Percentiles rank a stretch among this genome's conserved stretches.
phyloP scores from a whole-genome alignment of 208 protist genomes.

The Leishmania aethiopica region DNA sequence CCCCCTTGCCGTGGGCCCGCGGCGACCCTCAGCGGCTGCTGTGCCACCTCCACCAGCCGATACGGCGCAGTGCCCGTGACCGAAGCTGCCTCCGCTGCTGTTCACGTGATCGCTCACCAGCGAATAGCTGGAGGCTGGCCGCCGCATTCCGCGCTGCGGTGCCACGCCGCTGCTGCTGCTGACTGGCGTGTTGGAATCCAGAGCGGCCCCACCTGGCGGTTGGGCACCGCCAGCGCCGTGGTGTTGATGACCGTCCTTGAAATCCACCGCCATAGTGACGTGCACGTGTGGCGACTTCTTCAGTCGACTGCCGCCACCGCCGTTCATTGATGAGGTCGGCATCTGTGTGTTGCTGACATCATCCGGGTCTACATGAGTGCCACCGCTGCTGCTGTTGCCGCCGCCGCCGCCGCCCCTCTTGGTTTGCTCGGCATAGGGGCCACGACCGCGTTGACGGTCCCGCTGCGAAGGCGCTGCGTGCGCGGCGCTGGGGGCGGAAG shows the following conservation, averaged over 20 bases:
- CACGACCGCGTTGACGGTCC: slow-evolving; percentile 13
- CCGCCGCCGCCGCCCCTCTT: slow-evolving; percentile 2
- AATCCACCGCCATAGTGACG: slow-evolving; percentile 23
- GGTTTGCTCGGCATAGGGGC: background rate
- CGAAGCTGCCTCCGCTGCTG: background rate
- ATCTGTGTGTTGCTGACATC: background rate
- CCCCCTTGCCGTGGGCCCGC: background rate
- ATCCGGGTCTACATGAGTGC: slow-evolving; percentile 9
- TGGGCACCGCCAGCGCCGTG: background rate
- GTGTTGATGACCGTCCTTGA: slow-evolving; percentile 12
- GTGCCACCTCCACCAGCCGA: slow-evolving; percentile 8
- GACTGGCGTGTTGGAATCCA: background rate
- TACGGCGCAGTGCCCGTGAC: background rate
- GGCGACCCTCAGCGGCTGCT: slow-evolving; percentile 11
- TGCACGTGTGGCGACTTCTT: slow-evolving; percentile 27
- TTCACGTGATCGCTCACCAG: slow-evolving; percentile 25
- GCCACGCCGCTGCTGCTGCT: slow-evolving; percentile 29
- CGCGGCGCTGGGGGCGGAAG: slow-evolving; percentile 1
- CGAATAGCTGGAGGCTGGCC: slow-evolving; percentile 27
- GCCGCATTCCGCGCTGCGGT: slow-evolving; percentile 43
- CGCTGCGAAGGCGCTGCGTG: slow-evolving; percentile 1
- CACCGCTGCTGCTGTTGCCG: background rate
- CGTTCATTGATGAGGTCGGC: background rate
- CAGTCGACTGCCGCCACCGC: slow-evolving; percentile 4
- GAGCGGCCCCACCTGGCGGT: background rate